phyloP scores from a whole-genome alignment of 768 basidiomycete species.

The Cyclocybe cylindracea region DNA sequence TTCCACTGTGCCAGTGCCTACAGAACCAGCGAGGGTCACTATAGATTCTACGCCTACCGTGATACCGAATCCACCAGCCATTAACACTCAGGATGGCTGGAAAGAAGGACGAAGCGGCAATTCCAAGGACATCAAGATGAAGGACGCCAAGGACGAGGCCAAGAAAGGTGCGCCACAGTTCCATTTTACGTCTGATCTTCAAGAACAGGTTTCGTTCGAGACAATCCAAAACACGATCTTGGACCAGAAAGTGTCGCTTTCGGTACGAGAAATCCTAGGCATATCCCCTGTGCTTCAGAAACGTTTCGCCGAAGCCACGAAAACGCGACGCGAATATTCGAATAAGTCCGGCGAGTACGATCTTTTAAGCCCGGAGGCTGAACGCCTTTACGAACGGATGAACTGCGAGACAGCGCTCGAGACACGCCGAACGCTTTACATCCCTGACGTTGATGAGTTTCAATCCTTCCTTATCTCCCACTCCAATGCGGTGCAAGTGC shows the following conservation, averaged over 20 bases:
- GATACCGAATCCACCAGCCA: neutral
- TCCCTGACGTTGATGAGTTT: neutral
- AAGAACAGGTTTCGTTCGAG: conserved; percentile 1
- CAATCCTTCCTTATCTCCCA: neutral
- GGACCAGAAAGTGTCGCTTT: neutral
- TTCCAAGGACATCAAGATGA: conserved; percentile 4
- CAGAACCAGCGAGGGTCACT: neutral
- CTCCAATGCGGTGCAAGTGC: neutral
- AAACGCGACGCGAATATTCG: conserved; percentile 7
- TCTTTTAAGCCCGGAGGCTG: neutral
- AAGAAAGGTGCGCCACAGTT: neutral
- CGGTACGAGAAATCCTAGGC: neutral
- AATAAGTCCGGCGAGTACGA: conserved; percentile 10
- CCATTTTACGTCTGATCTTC: conserved; percentile 5
- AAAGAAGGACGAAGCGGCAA: neutral
- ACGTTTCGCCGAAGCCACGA: conserved; percentile 5
- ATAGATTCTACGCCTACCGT: neutral
- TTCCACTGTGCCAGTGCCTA: neutral
- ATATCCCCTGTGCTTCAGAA: conserved; percentile 9
- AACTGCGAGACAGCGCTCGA: neutral
- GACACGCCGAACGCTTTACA: neutral
- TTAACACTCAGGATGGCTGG: conserved; percentile 5
- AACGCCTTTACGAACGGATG: neutral
- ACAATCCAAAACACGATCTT: neutral
- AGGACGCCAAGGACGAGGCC: neutral